These are phyloP conservation scores for Sporothrix protearum DNA, from an alignment of 2,329 filamentous ascomycete genomes.

Conservation along the genomic window DNA sequence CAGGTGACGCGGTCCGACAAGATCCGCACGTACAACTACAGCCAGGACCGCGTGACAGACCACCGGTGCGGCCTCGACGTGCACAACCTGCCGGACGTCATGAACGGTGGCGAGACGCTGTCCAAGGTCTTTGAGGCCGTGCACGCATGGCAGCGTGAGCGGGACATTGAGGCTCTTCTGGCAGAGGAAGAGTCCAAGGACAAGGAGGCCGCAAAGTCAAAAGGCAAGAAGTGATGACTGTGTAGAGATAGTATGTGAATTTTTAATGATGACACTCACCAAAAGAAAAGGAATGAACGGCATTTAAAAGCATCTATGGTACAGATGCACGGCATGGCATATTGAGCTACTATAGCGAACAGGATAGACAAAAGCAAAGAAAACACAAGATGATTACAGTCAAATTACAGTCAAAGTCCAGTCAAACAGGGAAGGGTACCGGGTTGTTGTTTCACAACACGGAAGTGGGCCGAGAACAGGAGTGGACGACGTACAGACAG, in stretches of 20 bases:
- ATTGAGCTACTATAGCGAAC: neutral
- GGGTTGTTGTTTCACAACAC: neutral
- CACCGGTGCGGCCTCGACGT: conserved; percentile 78
- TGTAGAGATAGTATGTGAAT: neutral
- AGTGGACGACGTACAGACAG: neutral
- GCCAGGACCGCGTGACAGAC: conserved; percentile 76
- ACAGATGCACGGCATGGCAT: neutral
- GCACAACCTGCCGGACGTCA: conserved; percentile 75
- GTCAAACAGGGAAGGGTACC: too few relatives aligned
- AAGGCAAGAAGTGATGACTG: conserved; percentile 27
- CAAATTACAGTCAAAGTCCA: neutral
- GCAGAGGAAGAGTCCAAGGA: conserved; percentile 55
- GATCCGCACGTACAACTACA: conserved; percentile 84
- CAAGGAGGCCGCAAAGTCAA: conserved; percentile 23
- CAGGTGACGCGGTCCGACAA: conserved; percentile 90
- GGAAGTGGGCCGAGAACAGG: neutral
- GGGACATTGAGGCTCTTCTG: conserved; percentile 69
- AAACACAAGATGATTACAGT: neutral
- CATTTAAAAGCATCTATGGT: neutral
- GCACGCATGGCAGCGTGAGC: conserved; percentile 67
- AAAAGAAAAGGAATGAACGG: neutral
- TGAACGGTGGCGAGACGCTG: conserved; percentile 67
- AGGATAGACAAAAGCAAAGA: neutral
- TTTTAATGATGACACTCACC: neutral
- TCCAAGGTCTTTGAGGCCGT: conserved; percentile 76